Evolutionary conservation across 352 stramenopile genomes (phyloP).

Genomic region (Aphanomyces euteiches): DNA sequence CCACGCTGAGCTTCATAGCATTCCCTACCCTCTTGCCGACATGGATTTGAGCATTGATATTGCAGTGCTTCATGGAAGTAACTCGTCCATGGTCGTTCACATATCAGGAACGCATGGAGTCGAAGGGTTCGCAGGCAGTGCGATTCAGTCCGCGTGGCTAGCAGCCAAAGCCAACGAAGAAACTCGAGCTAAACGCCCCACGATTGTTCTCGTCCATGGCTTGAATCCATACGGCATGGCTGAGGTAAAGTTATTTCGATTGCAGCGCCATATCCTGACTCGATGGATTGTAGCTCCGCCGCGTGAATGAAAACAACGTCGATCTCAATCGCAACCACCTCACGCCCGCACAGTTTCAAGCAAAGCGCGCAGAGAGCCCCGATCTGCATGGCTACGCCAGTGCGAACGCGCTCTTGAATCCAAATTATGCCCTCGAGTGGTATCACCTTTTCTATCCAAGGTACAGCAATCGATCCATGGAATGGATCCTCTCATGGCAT

Average conservation of each 20-base stretch:
- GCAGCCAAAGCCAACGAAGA: constrained; percentile 13
- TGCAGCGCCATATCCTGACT: background rate
- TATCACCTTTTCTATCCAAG: background rate
- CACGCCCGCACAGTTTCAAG: constrained; percentile 45
- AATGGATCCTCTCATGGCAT: too few species aligned
- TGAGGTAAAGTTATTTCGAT: constrained; percentile 32
- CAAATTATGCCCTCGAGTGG: background rate
- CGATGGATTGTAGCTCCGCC: constrained; percentile 45
- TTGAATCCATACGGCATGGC: constrained; percentile 91
- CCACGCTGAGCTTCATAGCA: constrained; percentile 40
- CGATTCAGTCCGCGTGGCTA: constrained; percentile 61
- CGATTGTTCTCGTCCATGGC: constrained; percentile 89
- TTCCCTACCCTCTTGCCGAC: constrained; percentile 42
- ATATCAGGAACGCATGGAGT: constrained; percentile 79
- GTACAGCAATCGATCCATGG: background rate
- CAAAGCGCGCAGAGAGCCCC: constrained; percentile 48
- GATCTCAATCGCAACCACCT: constrained; percentile 93
- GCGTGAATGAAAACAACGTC: constrained; percentile 92
- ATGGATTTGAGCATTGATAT: constrained; percentile 66
- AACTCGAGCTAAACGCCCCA: constrained; percentile 39
- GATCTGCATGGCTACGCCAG: constrained; percentile 67
- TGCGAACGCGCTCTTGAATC: background rate
- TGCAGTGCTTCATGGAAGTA: constrained; percentile 46
- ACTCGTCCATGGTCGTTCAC: constrained; percentile 55
- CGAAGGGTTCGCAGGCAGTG: constrained; percentile 76